These are phyloP conservation scores for Juncus effusus DNA, from an alignment of 176 grass and related monocot genomes.

Conservation along the genomic window DNA sequence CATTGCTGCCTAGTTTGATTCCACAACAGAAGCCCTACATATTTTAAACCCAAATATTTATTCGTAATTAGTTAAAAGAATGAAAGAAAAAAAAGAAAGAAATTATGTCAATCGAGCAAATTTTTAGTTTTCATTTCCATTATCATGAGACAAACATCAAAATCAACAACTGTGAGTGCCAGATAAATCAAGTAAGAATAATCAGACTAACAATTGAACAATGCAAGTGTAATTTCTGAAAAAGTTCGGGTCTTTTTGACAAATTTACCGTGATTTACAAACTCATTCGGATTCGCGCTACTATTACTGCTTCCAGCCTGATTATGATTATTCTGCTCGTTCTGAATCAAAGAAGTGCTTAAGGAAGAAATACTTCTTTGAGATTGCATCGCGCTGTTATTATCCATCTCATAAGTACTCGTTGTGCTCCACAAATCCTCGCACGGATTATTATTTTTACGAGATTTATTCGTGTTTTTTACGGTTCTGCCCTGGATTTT, in stretches of 20 bases:
- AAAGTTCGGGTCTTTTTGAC: not conserved
- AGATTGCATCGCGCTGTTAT: conserved; percentile 64
- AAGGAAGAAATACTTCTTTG: conserved; percentile 94
- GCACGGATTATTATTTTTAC: not conserved
- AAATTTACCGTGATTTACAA: conserved; percentile 75
- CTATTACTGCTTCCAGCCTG: conserved; percentile 49
- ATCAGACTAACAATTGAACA: no score
- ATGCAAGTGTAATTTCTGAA: not conserved
- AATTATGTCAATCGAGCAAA: no score
- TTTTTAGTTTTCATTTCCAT: no score
- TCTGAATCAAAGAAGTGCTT: conserved; percentile 50
- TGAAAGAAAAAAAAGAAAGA: conserved; percentile 6
- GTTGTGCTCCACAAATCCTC: conserved; percentile 86
- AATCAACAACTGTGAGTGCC: no score
- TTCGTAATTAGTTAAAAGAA: no score
- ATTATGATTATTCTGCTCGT: not conserved
- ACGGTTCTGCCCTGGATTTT: conserved; percentile 63
- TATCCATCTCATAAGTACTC: conserved; percentile 69
- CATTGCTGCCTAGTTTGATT: conserved; percentile 85
- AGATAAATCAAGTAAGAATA: no score
- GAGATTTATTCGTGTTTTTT: conserved; percentile 41
- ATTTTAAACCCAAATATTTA: conserved; percentile 5
- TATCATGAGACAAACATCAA: no score
- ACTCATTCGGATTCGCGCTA: conserved; percentile 35
- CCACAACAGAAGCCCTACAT: conserved; percentile 69